Evolutionary conservation across 768 basidiomycete species (phyloP).

Genomic region (Strobilomyces echinocephalus): DNA sequence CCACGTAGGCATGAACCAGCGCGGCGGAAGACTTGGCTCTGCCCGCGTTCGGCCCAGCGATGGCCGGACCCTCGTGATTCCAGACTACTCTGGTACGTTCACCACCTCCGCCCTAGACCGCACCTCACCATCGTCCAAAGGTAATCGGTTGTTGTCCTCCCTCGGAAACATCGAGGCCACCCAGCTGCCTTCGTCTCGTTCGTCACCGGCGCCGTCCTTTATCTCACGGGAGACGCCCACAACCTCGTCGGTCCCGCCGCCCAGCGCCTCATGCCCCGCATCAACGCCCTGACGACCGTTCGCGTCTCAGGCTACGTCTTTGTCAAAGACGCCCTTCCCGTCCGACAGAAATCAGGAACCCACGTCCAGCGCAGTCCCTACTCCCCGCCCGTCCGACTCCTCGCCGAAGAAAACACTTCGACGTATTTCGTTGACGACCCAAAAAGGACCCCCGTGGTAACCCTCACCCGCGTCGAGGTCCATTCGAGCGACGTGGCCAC

Average conservation of each 20-base stretch:
- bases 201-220: constrained; percentile 53
- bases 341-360: constrained; percentile 41
- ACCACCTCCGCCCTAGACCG: neutral
- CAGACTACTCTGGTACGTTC: constrained; percentile 52
- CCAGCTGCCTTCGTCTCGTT: constrained; percentile 55
- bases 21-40: constrained; percentile 59
- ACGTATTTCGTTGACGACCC: constrained; percentile 28
- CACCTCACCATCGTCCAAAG: constrained; percentile 26
- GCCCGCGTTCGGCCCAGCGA: constrained; percentile 52
- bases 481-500: constrained; percentile 50
- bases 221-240: constrained; percentile 55
- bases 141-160: constrained; percentile 58
- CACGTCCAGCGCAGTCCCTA: constrained; percentile 42
- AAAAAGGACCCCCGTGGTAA: constrained; percentile 14
- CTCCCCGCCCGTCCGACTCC: constrained; percentile 53
- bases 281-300: constrained; percentile 47
- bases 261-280: constrained; percentile 51
- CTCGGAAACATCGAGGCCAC: constrained; percentile 62
- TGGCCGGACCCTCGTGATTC: constrained; percentile 51
- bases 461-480: constrained; percentile 36
- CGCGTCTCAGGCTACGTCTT: constrained; percentile 48
- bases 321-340: constrained; percentile 51
- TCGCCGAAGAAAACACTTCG: constrained; percentile 43
- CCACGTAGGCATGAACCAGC: constrained; percentile 64
- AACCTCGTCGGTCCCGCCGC: constrained; percentile 42